Base-by-base conservation (phyloP, 73 alveolate genomes). In the Tetrahymena thermophila region DNA sequence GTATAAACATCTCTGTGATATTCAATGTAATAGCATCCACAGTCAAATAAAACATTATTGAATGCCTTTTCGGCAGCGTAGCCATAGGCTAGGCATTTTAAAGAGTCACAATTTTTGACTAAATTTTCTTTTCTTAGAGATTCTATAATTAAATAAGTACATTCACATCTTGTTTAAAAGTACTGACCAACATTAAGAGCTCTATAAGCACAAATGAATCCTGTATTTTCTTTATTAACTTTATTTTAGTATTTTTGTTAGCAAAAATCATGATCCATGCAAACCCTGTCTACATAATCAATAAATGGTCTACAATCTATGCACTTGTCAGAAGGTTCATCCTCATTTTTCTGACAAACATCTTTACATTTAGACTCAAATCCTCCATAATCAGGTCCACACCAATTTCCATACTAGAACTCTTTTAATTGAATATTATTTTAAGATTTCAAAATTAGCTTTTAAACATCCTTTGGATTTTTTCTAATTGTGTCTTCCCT, bases 231-330 rank as follows among this genome's bases (percentile, higher is more conserved):
- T 31, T 71, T 71, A 28, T 71, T 71, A n/a, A 71, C 89, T 31
- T 71, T 71, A 28, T 71, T 71, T 95, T 95, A 13, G 44, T 85
- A 95, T 85, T 85, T 38, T 50, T 44, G 25, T 56, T 85, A 40
- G 93, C 97, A 95, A 56, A 95, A 95, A 37, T 95, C 97, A 40
- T 95, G 97, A 28, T 95, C 93, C 97, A 95, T 95, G 21, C 97
- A 95, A 28, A 85, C 34, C 35, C 83, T 93, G 35, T 95, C 97
- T 3, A 95, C 95, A 94, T 94, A 95, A 95, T 95, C 94, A 8
- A 93, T 89, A 11, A 95, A 95, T n/a, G 95, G 31, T 28, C 84
- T 50, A 35, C 97, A 95, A 13, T 95, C 56, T 13, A 43, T 42
- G 93, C 97, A 95, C 4, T 95, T 93, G 1, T 95, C 85, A 7